A percentile compares a stretch with the other conserved stretches of the same genome.
phyloP scores from a whole-genome alignment of 2,329 filamentous ascomycete species.

The Pseudopyricularia javanii region DNA sequence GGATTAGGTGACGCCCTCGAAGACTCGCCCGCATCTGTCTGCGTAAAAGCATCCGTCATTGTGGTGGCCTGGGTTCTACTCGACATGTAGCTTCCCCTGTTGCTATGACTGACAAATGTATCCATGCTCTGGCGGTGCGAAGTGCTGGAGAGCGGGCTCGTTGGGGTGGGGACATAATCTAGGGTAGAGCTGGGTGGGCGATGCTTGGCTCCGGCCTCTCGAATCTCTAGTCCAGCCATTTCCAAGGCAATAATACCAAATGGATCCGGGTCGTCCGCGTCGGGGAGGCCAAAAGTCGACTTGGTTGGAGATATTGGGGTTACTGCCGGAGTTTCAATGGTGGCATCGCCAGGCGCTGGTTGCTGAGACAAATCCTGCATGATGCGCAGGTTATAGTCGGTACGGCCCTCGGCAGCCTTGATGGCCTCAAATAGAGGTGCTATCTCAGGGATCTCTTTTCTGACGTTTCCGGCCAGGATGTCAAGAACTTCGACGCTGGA shows the following conservation, averaged over 20 bases:
- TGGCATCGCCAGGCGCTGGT: slow-evolving; percentile 65
- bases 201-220: slow-evolving; percentile 70
- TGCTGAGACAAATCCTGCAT: slow-evolving; percentile 52
- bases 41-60: slow-evolving; percentile 57
- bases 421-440: slow-evolving; percentile 65
- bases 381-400: slow-evolving; percentile 56
- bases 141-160: slow-evolving; percentile 53
- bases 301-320: slow-evolving; percentile 10
- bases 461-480: slow-evolving; percentile 43
- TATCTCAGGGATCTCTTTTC: slow-evolving; percentile 40
- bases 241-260: slow-evolving; percentile 87
- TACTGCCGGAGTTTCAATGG: slow-evolving; percentile 33
- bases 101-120: slow-evolving; percentile 43
- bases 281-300: slow-evolving; percentile 60
- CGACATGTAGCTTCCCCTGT: slow-evolving; percentile 65
- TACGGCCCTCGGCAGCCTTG: slow-evolving; percentile 76
- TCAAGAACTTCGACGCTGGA: slow-evolving; percentile 35
- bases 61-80: slow-evolving; percentile 56
- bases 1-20: slow-evolving; percentile 42
- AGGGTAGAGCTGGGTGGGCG: slow-evolving; percentile 70
- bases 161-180: slow-evolving; percentile 65
- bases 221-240: slow-evolving; percentile 77
- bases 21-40: slow-evolving; percentile 40
- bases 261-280: slow-evolving; percentile 73
- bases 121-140: slow-evolving; percentile 58